Base-by-base conservation (phyloP, 495 filamentous ascomycete genomes). In the Tetracladium setigerum region DNA sequence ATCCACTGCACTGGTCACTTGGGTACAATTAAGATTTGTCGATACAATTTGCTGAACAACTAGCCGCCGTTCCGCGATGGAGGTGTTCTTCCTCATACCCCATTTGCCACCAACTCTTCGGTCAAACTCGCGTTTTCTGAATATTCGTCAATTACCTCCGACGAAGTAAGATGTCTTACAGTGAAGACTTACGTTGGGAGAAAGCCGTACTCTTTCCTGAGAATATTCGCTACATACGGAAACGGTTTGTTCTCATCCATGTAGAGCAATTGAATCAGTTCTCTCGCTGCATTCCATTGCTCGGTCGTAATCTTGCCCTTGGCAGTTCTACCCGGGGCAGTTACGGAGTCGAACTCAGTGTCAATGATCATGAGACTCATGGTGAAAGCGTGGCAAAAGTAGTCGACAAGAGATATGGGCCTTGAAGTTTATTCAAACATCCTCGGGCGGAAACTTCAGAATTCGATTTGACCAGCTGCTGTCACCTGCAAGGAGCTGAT, bases 301-400 rank as follows among this genome's bases (percentile, higher is more conserved):
- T 47, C 13, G 22, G 12, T 2, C 15, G 44, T 13, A 22, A 46
- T 27, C 40, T 30, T 43, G 40, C 40, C 24, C 30, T 27, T 37
- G 34, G n/a, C 16, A 11, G 17, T 51, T 46, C 32, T 22, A 11
- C 48, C 57, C 39, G 16, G 54, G 32, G 8, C 44, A 43, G 14
- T 52, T 54, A 52, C 53, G 59, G 0, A 41, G 16, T 8, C 44
- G 37, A 1, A 49, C 38, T 15, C 52, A 35, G 19, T 34, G 32
- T 53, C 49, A 18, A 38, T 55, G 49, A 15, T 47, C 42, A 42
- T 50, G 45, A 30, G 42, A 4, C 31, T 53, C 47, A 40, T 49
- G 53, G 22, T 58, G 35, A 27, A 27, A 27, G 22, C 3, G 22
- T 27, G 3, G 22, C 22, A 27, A 27, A 3, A 27, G 3, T 27